Percentiles rank a stretch among this genome's conserved stretches.
Conservation (phyloP, 1,284 basidiomycete genomes). For the Ustilago lituana region DNA sequence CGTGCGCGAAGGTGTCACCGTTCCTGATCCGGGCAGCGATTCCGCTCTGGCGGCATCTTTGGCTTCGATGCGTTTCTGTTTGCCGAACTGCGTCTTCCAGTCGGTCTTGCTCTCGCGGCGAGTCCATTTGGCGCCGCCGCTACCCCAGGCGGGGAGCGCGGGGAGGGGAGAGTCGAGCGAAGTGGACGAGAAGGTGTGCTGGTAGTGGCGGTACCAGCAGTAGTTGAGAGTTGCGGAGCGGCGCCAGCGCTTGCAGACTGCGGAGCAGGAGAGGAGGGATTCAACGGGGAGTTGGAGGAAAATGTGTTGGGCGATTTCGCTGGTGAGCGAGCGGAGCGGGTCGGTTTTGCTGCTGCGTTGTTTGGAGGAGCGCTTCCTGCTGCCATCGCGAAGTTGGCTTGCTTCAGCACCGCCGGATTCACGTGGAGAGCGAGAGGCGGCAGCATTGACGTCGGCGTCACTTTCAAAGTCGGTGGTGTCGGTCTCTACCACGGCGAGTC, state of each 20-base stretch:
- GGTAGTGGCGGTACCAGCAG: slow-evolving; percentile 56
- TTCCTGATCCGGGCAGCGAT: slow-evolving; percentile 37
- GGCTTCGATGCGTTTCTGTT: slow-evolving; percentile 39
- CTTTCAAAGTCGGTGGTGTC: slow-evolving; percentile 45
- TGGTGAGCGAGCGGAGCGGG: slow-evolving; percentile 49
- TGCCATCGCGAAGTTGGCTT: slow-evolving; percentile 17
- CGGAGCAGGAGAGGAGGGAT: slow-evolving; percentile 48
- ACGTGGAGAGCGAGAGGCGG: slow-evolving; percentile 1
- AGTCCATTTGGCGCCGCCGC: slow-evolving; percentile 57
- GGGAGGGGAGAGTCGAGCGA: slow-evolving; percentile 28
- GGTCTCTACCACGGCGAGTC: slow-evolving; percentile 33
- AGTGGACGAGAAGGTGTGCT: slow-evolving; percentile 26
- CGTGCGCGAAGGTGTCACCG: slow-evolving; percentile 47
- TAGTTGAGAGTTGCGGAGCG: slow-evolving; percentile 62
- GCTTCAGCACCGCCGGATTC: background rate
- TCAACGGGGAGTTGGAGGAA: slow-evolving; percentile 56
- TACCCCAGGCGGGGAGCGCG: slow-evolving; percentile 35
- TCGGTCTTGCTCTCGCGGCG: slow-evolving; percentile 59
- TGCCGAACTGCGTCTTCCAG: slow-evolving; percentile 54
- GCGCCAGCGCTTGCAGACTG: slow-evolving; percentile 54
- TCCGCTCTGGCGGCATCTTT: slow-evolving; percentile 45
- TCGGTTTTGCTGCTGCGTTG: slow-evolving; percentile 54
- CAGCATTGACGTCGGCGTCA: slow-evolving; percentile 18
- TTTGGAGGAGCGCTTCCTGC: slow-evolving; percentile 15
- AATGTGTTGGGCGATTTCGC: slow-evolving; percentile 62